Evolutionary conservation across 73 alveolate species (phyloP).

Genomic region (Uronychia setigera): DNA sequence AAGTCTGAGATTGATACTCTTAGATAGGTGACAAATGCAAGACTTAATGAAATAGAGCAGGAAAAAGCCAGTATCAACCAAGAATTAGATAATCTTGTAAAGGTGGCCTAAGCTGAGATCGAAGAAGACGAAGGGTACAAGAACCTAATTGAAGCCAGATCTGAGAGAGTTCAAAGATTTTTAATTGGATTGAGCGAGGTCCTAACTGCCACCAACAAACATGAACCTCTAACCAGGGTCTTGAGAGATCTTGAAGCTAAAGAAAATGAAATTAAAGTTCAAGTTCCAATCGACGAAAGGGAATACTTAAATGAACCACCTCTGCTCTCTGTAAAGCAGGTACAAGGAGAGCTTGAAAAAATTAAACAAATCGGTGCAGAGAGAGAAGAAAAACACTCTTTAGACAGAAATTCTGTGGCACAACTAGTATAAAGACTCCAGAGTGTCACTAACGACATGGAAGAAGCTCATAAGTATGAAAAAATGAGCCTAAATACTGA

Average conservation of each 20-base stretch:
- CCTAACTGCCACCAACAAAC: background rate
- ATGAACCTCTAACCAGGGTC: background rate
- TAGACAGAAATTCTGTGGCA: slow-evolving; percentile 8
- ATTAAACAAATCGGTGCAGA: slow-evolving; percentile 6
- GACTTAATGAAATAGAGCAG: background rate
- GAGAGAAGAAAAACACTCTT: background rate
- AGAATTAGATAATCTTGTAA: background rate
- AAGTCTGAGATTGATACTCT: slow-evolving; percentile 6
- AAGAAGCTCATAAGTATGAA: slow-evolving; percentile 10
- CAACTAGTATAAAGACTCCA: slow-evolving; percentile 21
- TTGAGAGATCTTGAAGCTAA: background rate
- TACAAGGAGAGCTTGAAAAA: slow-evolving; percentile 3
- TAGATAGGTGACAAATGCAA: background rate
- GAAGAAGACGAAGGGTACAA: slow-evolving; percentile 8
- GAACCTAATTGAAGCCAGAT: background rate
- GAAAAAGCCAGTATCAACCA: background rate
- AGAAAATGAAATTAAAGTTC: background rate
- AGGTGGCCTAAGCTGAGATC: background rate
- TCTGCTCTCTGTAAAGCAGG: slow-evolving; percentile 1
- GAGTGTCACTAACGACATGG: slow-evolving; percentile 1
- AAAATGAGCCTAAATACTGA: background rate
- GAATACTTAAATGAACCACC: background rate
- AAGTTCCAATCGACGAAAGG: background rate
- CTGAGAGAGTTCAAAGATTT: slow-evolving; percentile 1
- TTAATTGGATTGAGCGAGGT: slow-evolving; percentile 8